Evolutionary conservation across 1,284 basidiomycete species (phyloP).

Genomic region (Malassezia nana): DNA sequence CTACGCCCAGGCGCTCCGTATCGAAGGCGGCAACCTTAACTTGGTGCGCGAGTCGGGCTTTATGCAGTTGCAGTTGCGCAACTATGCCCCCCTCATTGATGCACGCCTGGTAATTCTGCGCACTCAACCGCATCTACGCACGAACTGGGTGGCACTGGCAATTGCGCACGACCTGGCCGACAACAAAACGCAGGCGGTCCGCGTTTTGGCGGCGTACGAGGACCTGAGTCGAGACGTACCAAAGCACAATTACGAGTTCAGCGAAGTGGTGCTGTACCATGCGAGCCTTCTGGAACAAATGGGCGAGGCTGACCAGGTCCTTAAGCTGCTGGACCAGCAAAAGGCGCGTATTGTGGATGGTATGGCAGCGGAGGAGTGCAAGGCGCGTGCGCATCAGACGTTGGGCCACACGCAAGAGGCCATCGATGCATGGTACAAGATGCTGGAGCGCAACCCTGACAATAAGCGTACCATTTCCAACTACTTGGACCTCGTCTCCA

Average conservation of each 20-base stretch:
- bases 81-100: conserved; percentile 69
- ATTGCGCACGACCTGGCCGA: conserved; percentile 78
- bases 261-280: conserved; percentile 75
- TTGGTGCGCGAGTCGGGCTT: conserved; percentile 82
- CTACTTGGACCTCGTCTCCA: conserved; percentile 57
- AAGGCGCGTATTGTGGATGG: conserved; percentile 46
- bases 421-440: conserved; percentile 63
- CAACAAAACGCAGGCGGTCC: conserved; percentile 62
- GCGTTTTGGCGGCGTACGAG: conserved; percentile 60
- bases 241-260: conserved; percentile 57
- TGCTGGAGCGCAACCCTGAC: conserved; percentile 80
- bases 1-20: conserved; percentile 65
- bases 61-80: conserved; percentile 78
- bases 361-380: conserved; percentile 22
- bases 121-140: conserved; percentile 70
- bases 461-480: conserved; percentile 63
- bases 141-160: conserved; percentile 82
- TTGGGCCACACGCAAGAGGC: conserved; percentile 60
- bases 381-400: conserved; percentile 53
- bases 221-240: conserved; percentile 35
- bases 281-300: conserved; percentile 67
- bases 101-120: conserved; percentile 71
- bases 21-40: conserved; percentile 89
- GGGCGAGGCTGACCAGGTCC: conserved; percentile 52
- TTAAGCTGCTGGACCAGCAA: conserved; percentile 30